A percentile compares a stretch with the other conserved stretches of the same genome.
These are phyloP conservation scores for Diaporthe capsici DNA, from an alignment of 2,329 filamentous ascomycete species.

Conservation along the genomic window DNA sequence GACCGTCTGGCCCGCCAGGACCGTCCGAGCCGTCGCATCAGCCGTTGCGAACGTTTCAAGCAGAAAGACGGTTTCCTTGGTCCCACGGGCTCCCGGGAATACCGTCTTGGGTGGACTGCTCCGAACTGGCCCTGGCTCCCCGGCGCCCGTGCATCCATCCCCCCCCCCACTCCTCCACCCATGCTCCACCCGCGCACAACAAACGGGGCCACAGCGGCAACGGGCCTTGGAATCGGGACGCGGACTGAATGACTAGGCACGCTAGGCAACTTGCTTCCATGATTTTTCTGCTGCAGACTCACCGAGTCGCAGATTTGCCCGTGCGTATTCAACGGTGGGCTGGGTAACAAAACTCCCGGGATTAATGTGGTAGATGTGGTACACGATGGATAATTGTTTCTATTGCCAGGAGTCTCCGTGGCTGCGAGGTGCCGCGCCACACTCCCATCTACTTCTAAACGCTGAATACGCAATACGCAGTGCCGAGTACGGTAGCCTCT, in stretches of 20 bases:
- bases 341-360: neutral
- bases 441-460: neutral
- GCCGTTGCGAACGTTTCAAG: constrained; percentile 21
- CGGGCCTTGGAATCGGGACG: constrained; percentile 17
- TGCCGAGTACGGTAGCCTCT: neutral
- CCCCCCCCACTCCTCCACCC: neutral
- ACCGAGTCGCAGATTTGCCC: constrained; percentile 9
- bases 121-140: constrained; percentile 19
- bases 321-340: constrained; percentile 11
- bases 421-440: neutral
- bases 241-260: neutral
- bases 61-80: constrained; percentile 1
- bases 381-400: neutral
- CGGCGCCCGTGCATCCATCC: constrained; percentile 1
- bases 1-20: constrained; percentile 1
- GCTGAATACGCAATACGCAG: neutral
- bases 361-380: constrained; percentile 3
- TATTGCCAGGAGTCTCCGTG: neutral
- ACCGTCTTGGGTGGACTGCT: constrained; percentile 19
- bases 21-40: constrained; percentile 19
- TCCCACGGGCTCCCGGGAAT: constrained; percentile 18
- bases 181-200: neutral
- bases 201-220: constrained; percentile 14
- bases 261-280: neutral
- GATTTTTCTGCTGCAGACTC: constrained; percentile 2